Evolutionary conservation across 1,139 yeast species (phyloP), one percentile per base, ranked within the genome.

Genomic region (Kodamaea derodonti): DNA sequence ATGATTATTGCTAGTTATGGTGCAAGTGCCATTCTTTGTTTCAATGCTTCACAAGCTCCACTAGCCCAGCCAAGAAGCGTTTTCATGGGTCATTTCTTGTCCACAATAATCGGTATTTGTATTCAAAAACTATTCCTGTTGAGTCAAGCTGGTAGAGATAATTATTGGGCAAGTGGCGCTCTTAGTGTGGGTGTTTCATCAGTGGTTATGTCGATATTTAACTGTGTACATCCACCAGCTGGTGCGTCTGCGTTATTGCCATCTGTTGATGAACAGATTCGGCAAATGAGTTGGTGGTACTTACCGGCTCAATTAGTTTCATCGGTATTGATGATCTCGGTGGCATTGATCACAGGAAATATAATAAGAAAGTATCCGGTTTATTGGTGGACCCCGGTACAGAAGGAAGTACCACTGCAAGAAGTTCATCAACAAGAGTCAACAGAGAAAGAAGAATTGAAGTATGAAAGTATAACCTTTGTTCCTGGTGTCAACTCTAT

Each of bases 171-270:
- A 4, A 69, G 75, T 15, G 87, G 82, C 1, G 82, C 84, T 0
- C 52, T 81, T 24, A 64, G 80, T 34, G 83, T 80, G 5, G 83
- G 71, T 0, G 47, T 78, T 2, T 51, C 82, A 1, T 73, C 82
- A 8, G 78, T 75, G 8, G 55, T 62, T 11, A 80, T 80, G 85
- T 58, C 75, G n/a, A 46, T 79, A 0, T 54, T 69, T 6, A 78
- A 78, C 45, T 72, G 80, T 38, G 73, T 79, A 1, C 88, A 81
- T 54, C 88, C 88, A 0, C 88, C 88, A 0, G 82, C 84, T 1
- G 88, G 88, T 2, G 87, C 88, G 1, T 72, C 83, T 10, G 86
- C 88, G 0, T 52, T 81, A 18, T 55, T 81, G 7, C 85, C 87
- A 0, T 60, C 73, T 7, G 50, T 75, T 0, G 82, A 78, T 39